A percentile compares a stretch with the other conserved stretches of the same genome.
Conservation (phyloP, 2,329 filamentous ascomycete species). For the Fusarium foetens region DNA sequence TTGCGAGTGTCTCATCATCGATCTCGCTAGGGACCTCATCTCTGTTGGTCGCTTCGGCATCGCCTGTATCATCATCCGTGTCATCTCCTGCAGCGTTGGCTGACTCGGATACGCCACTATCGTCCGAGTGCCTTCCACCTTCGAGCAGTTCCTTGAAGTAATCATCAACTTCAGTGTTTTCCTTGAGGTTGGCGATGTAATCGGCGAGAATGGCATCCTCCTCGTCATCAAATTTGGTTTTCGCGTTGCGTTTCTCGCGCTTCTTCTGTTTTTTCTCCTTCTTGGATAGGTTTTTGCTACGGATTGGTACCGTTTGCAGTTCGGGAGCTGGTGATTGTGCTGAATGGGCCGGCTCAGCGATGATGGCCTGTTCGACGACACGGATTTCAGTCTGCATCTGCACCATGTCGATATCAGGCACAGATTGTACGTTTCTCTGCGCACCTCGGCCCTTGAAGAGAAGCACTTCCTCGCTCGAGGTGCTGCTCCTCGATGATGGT, state of each 20-base stretch:
- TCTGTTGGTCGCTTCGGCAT: slow-evolving; percentile 4
- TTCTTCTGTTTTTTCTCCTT: slow-evolving; percentile 32
- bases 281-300: slow-evolving; percentile 2
- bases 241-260: slow-evolving; percentile 34
- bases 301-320: not conserved
- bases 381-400: slow-evolving; percentile 50
- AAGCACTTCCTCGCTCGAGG: slow-evolving; percentile 74
- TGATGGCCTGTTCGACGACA: slow-evolving; percentile 43
- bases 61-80: slow-evolving; percentile 17
- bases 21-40: slow-evolving; percentile 35
- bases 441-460: slow-evolving; percentile 68
- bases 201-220: slow-evolving; percentile 72
- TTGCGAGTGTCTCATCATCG: slow-evolving; percentile 43
- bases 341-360: slow-evolving; percentile 5
- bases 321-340: not conserved
- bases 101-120: slow-evolving; percentile 54
- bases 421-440: slow-evolving; percentile 40
- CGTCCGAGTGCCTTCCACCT: slow-evolving; percentile 19
- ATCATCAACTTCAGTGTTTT: slow-evolving; percentile 63
- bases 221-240: slow-evolving; percentile 41
- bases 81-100: slow-evolving; percentile 49
- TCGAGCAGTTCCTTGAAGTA: slow-evolving; percentile 26
- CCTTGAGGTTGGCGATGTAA: slow-evolving; percentile 74
- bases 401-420: slow-evolving; percentile 34
- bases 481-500: slow-evolving; percentile 39